Evolutionary conservation across 129 eudicot species (phyloP), one percentile per base, ranked within the genome.

Genomic region (Ambrosia artemisiifolia): DNA sequence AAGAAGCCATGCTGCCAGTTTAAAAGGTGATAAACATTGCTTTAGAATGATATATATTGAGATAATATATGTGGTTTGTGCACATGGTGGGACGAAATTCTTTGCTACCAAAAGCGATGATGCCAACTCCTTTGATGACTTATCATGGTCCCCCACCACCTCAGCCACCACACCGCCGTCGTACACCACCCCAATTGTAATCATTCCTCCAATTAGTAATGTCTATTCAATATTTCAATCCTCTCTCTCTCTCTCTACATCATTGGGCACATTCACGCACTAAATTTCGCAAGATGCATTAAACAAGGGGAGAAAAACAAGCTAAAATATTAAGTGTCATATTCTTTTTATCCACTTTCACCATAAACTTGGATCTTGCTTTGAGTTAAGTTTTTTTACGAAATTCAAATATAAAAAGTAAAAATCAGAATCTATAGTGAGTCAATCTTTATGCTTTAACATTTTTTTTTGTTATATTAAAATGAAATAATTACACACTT

Each of bases 1-100:
- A 77, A 38, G 54, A 61, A 38, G 75, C 71, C 81, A 77, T 77
- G 53, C 71, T 50, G 76, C 81, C 76, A 69, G 81, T 69, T 69
- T 60, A 77, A 77, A 77, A 77, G 81, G 6, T 36, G 56, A 35
- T 77, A 36, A 69, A 28, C 81, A 48, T 61, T 70, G 76, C 65
- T 70, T 77, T 70, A 69, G 49, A 69, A 61, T 61, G 65, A 36
- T 36, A 36, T 24, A 7, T 69, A 69, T 34, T 32, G 61, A 18
- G 71, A 77, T 77, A 53, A 77, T 69, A 61, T 77, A 33, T 9
- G 57, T 60, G 50, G 7, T 46, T 47, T 76, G 76, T 70, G 81
- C 76, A 77, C 76, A 62, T 77, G 81, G 81, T 69, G 81, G 76
- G 75, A 43, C 80, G 80, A 56, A 16, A 55, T 43, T 60, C 32